Conservation (phyloP, 2,329 filamentous ascomycete species). For the Phialocephala sp. region DNA sequence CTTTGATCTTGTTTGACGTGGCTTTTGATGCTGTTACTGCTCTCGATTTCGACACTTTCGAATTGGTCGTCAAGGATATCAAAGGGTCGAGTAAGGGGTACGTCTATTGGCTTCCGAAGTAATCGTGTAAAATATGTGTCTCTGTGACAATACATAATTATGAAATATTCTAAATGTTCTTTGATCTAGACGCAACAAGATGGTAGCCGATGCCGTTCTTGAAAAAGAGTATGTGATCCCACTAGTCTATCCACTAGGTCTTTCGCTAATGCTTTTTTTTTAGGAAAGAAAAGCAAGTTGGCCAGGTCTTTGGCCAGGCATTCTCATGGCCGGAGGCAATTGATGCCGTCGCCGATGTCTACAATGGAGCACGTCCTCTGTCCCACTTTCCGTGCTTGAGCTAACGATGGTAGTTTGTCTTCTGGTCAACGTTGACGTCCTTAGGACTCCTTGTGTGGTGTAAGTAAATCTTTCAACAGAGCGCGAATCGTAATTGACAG, state of each 20-base stretch:
- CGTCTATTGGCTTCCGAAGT: constrained; percentile 93
- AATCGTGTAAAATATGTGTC: constrained; percentile 61
- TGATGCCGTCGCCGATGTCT: constrained; percentile 86
- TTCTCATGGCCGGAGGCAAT: constrained; percentile 78
- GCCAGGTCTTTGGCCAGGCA: constrained; percentile 69
- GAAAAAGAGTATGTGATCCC: constrained; percentile 74
- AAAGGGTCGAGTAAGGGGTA: constrained; percentile 97
- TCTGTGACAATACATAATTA: constrained; percentile 33
- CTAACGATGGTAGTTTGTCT: constrained; percentile 70
- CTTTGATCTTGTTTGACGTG: constrained; percentile 92
- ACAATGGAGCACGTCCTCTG: constrained; percentile 74
- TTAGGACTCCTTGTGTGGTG: constrained; percentile 92
- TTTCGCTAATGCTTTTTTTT: constrained; percentile 36
- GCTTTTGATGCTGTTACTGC: constrained; percentile 95
- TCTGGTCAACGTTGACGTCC: constrained; percentile 94
- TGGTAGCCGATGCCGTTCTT: constrained; percentile 54
- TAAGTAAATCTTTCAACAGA: constrained; percentile 54
- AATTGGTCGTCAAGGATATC: constrained; percentile 85
- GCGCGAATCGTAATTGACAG: constrained; percentile 23
- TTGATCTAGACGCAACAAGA: constrained; percentile 47
- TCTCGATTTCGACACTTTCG: constrained; percentile 87
- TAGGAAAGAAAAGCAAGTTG: constrained; percentile 78
- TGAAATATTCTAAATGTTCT: constrained; percentile 42
- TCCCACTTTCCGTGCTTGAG: constrained; percentile 24
- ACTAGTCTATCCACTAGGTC: constrained; percentile 32